Base-by-base conservation (phyloP, 179 eudicot genomes). In the Silene coronaria region DNA sequence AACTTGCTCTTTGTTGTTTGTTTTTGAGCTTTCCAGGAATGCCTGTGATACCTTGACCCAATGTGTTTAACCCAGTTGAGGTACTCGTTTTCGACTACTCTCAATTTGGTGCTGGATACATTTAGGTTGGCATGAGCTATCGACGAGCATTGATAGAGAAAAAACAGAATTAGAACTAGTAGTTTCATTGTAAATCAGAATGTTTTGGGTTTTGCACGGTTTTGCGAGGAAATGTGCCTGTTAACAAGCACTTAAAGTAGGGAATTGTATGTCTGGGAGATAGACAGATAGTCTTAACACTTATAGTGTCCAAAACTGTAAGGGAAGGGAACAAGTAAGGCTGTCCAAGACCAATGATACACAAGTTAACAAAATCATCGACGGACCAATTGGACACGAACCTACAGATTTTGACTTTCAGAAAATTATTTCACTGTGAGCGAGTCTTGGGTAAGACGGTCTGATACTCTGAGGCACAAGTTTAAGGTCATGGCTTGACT, bases 41-140 rank as follows among this genome's bases (percentile, higher is more conserved):
- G 80, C 60, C 61, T 77, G 22, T 73, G 63, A 42, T 26, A 19
- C 65, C 73, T 77, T 34, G 77, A 64, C 30, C 83, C 84, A 77
- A 89, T 78, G 10, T 72, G 65, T 72, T 77, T 84, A 53, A 89
- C 80, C 96, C 92, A 90, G 16, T 87, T 73, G 6, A 71, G 24
- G 76, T 82, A 84, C 3, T 75, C 88, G 64, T 67, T 73, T 26
- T 85, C 80, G 5, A 30, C 69, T 3, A 19, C 75, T 55, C 59
- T 72, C 76, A 74, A 27, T 36, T 75, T 63, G 32, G 59, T 24
- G 34, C 17, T 76, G 3, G 76, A 55, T 64, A 57, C 80, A 60
- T 73, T 80, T 5, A 75, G 53, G 26, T 69, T 57, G 19, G 36
- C 55, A 60, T 58, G 24, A 12, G 17, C 77, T 13, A 76, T 14